phyloP scores from a whole-genome alignment of 1,139 yeast genomes.

The Hemisphaericaspora xylanilytica region DNA sequence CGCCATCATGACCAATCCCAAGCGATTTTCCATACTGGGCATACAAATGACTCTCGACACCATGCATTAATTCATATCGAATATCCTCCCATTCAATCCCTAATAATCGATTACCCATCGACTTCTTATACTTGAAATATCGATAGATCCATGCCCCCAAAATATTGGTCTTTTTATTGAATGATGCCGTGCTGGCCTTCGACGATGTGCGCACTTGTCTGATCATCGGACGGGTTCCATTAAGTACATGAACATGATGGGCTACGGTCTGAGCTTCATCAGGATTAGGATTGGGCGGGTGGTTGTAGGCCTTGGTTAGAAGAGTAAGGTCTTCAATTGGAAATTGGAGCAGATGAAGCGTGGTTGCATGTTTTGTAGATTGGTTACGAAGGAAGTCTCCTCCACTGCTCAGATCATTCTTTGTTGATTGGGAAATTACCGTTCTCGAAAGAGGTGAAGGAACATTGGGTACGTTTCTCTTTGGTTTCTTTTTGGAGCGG shows the following conservation, averaged over 20 bases:
- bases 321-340: constrained; percentile 23
- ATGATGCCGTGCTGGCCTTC: constrained; percentile 30
- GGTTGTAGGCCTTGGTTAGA: constrained; percentile 6
- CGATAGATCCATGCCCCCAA: constrained; percentile 35
- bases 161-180: constrained; percentile 25
- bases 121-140: constrained; percentile 41
- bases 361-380: not conserved
- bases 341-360: constrained; percentile 13
- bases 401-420: not conserved
- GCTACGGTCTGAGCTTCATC: constrained; percentile 19
- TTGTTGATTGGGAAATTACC: constrained; percentile 2
- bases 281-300: constrained; percentile 11
- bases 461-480: constrained; percentile 8
- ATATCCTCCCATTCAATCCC: constrained; percentile 50
- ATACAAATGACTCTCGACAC: constrained; percentile 37
- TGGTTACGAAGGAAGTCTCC: constrained; percentile 1
- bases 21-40: constrained; percentile 32
- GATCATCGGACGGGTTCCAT: constrained; percentile 29
- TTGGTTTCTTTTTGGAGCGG: constrained; percentile 11
- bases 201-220: constrained; percentile 31
- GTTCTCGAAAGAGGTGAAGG: constrained; percentile 14
- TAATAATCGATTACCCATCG: constrained; percentile 36
- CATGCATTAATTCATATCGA: constrained; percentile 38
- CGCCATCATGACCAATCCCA: constrained; percentile 1
- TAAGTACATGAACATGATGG: constrained; percentile 22